Base-by-base conservation (phyloP, 2,329 filamentous ascomycete species). In the Cladophialophora psammophila region DNA sequence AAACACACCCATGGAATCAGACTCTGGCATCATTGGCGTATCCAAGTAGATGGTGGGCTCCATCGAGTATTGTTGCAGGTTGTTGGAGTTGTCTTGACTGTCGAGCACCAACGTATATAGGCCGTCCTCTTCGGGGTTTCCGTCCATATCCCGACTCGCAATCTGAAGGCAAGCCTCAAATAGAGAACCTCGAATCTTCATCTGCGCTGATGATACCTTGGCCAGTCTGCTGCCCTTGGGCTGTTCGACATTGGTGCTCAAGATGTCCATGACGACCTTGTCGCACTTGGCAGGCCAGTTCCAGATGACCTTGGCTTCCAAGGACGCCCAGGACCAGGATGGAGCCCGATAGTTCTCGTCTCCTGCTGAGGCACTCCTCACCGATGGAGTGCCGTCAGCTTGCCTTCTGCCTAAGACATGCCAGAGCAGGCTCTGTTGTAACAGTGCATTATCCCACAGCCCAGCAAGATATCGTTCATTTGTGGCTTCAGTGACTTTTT, bases 281-380 rank as follows among this genome's bases (percentile, higher is more conserved):
- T 38, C 58, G 32, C 58, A 52, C 18, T 34, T 26, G 26, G 32
- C 58, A 31, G 58, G 58, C 58, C 58, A 60, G 35, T 60, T 60
- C 40, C 58, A 60, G 40, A 52, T 60, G 31, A 60, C 32, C 20
- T 52, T 50, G 42, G 58, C 58, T n/a, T 60, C 58, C 18, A 60
- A n/a, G 2, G 58, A 60, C 7, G 58, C 58, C 58, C 58, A 60
- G 5, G 58, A 60, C 58, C 58, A 60, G 32, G 40, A 50, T 4
- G 58, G 58, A n/a, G 58, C 58, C n/a, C 58, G 40, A 38, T 60
- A 60, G 31, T 40, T 32, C n/a, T 8, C 10, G 10, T 26, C 15
- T 26, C 45, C 58, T 38, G 18, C 58, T 3, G 42, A 26, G 31
- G 42, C 58, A 40, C n/a, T 18, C 13, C 58, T 34, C 10, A 36